Evolutionary conservation across 2,329 filamentous ascomycete species (phyloP).

Genomic region (Hyphodiscus sp.): DNA sequence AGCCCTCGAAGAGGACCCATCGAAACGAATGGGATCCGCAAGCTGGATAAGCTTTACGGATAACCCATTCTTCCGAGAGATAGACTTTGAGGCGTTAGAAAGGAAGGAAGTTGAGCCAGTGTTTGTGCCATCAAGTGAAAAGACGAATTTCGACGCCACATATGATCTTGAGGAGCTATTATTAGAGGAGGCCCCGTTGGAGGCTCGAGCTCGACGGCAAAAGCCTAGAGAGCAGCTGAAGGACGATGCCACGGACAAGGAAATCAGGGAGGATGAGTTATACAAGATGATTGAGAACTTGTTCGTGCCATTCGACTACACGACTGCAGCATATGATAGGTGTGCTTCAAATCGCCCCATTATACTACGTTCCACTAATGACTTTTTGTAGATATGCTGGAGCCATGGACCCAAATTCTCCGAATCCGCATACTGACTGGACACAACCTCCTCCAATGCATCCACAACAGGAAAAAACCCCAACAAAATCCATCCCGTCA

Average conservation of each 20-base stretch:
- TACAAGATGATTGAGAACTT: slow-evolving; percentile 91
- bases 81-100: slow-evolving; percentile 81
- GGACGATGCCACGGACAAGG: slow-evolving; percentile 89
- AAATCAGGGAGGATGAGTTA: slow-evolving; percentile 89
- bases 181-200: slow-evolving; percentile 87
- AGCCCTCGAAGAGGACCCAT: slow-evolving; percentile 73
- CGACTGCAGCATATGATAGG: slow-evolving; percentile 69
- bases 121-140: slow-evolving; percentile 89
- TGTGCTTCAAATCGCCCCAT: slow-evolving; percentile 35
- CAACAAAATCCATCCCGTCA: slow-evolving; percentile 10
- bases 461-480: slow-evolving; percentile 5
- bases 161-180: slow-evolving; percentile 94
- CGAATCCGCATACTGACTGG: slow-evolving; percentile 12
- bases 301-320: slow-evolving; percentile 95
- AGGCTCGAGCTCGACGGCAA: slow-evolving; percentile 85
- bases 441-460: slow-evolving; percentile 11
- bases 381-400: slow-evolving; percentile 29
- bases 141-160: slow-evolving; percentile 98
- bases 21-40: slow-evolving; percentile 74
- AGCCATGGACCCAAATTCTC: slow-evolving; percentile 25
- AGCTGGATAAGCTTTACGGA: slow-evolving; percentile 78
- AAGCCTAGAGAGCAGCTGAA: slow-evolving; percentile 89
- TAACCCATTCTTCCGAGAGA: slow-evolving; percentile 79
- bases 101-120: slow-evolving; percentile 84
- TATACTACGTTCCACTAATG: slow-evolving; percentile 10